phyloP scores from a whole-genome alignment of 1,284 basidiomycete species.

The Caloboletus inedulis region DNA sequence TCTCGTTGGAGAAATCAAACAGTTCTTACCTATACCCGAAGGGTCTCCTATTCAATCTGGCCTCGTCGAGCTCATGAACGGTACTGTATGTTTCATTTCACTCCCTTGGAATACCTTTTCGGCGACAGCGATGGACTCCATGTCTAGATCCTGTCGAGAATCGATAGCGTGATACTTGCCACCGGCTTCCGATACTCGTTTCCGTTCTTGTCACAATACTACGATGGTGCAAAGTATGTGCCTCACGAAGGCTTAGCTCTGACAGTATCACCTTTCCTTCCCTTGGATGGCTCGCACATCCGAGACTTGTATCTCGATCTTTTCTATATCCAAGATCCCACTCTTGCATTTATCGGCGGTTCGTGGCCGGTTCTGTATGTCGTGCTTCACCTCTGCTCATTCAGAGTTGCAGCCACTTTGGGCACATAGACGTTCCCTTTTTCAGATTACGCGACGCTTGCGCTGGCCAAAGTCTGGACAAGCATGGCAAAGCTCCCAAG shows the following conservation, averaged over 20 bases:
- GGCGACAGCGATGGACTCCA: too few relatives aligned
- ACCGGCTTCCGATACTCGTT: slow-evolving; percentile 5
- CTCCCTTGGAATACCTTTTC: too few relatives aligned
- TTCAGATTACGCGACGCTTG: slow-evolving; percentile 8
- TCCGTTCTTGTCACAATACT: slow-evolving; percentile 9
- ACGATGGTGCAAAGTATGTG: background rate
- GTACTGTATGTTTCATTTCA: background rate
- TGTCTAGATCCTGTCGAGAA: slow-evolving; percentile 5
- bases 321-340: slow-evolving; percentile 7
- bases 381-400: background rate
- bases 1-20: too few relatives aligned
- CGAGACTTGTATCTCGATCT: slow-evolving; percentile 4
- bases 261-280: slow-evolving; percentile 1
- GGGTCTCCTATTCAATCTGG: slow-evolving; percentile 4
- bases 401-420: background rate
- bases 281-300: slow-evolving; percentile 2
- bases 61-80: slow-evolving; percentile 4
- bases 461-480: slow-evolving; percentile 21
- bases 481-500: slow-evolving; percentile 15
- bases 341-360: slow-evolving; percentile 11
- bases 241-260: background rate
- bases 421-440: background rate
- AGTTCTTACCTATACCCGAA: background rate
- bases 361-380: background rate
- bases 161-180: slow-evolving; percentile 5